These are phyloP conservation scores for Chrysosporium queenslandicum DNA, from an alignment of 2,329 filamentous ascomycete genomes.

Conservation along the genomic window DNA sequence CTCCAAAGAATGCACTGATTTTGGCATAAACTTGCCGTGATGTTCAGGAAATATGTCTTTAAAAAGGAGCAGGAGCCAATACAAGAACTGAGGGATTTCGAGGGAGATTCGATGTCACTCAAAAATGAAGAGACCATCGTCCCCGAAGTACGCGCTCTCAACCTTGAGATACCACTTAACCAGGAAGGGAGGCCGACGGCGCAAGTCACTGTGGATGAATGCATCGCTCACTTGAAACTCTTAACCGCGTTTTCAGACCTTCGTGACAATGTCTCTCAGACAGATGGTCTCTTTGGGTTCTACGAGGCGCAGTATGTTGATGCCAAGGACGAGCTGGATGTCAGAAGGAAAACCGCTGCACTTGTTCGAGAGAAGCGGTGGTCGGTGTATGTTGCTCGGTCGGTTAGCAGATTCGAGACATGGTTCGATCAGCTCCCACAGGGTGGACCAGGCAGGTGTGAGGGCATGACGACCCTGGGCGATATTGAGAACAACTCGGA, in stretches of 20 bases:
- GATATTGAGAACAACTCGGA: slow-evolving; percentile 18
- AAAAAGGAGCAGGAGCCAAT: too few species aligned
- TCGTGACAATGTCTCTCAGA: slow-evolving; percentile 56
- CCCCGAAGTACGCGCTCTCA: not conserved
- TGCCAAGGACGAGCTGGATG: slow-evolving; percentile 29
- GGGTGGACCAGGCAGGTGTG: slow-evolving; percentile 11
- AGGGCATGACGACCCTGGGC: slow-evolving; percentile 15
- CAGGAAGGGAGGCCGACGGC: slow-evolving; percentile 6
- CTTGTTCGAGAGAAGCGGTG: slow-evolving; percentile 61
- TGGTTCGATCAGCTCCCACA: slow-evolving; percentile 49
- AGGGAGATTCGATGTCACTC: not conserved
- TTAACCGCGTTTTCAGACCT: slow-evolving; percentile 58
- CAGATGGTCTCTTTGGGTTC: slow-evolving; percentile 58
- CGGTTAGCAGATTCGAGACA: slow-evolving; percentile 55
- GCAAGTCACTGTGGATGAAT: slow-evolving; percentile 42
- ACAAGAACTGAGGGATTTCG: too few species aligned
- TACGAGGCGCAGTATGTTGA: slow-evolving; percentile 39
- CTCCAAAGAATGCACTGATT: too few species aligned
- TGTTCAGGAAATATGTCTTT: too few species aligned
- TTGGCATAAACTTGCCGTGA: too few species aligned
- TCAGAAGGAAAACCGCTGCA: slow-evolving; percentile 38
- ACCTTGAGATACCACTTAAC: not conserved
- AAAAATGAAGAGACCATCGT: not conserved
- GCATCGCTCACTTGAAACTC: slow-evolving; percentile 64
- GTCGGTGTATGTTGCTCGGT: slow-evolving; percentile 58